Evolutionary conservation across 1,139 yeast species (phyloP).

Genomic region (Magnusiomyces sp.): DNA sequence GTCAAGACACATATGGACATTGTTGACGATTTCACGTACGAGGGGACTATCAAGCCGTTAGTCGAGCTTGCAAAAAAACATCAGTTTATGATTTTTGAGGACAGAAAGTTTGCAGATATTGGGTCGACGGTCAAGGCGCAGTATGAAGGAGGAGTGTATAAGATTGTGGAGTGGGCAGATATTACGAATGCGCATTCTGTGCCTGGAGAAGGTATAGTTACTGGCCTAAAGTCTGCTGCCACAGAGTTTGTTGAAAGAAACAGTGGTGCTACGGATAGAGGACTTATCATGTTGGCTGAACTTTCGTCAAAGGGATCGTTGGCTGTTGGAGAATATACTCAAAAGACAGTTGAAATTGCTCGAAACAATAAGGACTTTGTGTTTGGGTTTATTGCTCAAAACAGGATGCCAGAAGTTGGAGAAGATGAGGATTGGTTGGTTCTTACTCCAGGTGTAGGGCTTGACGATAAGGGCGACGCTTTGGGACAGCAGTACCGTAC

Average conservation of each 20-base stretch:
- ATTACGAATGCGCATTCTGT: conserved; percentile 97
- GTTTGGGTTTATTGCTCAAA: conserved; percentile 93
- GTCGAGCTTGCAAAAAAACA: conserved; percentile 63
- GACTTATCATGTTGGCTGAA: conserved; percentile 91
- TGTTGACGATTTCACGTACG: conserved; percentile 77
- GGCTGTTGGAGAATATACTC: conserved; percentile 87
- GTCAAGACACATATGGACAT: conserved; percentile 95
- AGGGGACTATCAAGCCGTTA: conserved; percentile 68
- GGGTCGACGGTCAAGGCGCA: conserved; percentile 97
- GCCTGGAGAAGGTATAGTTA: conserved; percentile 89
- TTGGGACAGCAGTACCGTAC: conserved; percentile 96
- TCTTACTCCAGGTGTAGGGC: conserved; percentile 97
- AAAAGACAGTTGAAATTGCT: conserved; percentile 82
- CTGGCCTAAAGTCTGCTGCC: conserved; percentile 81
- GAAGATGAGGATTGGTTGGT: conserved; percentile 74
- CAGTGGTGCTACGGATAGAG: conserved; percentile 40
- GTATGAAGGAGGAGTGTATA: conserved; percentile 81
- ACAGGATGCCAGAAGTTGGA: conserved; percentile 64
- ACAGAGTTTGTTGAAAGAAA: conserved; percentile 47
- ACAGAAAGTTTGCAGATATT: conserved; percentile 95
- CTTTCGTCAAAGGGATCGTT: conserved; percentile 87
- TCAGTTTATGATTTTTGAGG: conserved; percentile 84
- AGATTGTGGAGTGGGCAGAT: conserved; percentile 90
- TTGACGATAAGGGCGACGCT: conserved; percentile 94
- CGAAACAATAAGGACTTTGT: conserved; percentile 80